Base-by-base conservation (phyloP, 306 rosid genomes). In the Corylus avellana region DNA sequence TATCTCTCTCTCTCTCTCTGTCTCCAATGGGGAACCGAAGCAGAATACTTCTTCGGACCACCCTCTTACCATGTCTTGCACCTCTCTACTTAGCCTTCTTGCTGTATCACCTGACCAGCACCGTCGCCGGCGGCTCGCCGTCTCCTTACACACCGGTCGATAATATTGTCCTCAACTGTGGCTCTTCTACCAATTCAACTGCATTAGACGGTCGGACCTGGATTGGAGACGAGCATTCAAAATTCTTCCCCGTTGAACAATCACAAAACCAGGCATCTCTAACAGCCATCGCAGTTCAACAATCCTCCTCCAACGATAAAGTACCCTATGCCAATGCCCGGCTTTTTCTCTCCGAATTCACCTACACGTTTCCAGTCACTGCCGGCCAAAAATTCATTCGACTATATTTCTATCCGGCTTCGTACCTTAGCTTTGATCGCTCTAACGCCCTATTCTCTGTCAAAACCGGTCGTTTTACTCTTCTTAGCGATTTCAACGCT, bases 371-470 rank as follows among this genome's bases (percentile, higher is more conserved):
- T 29, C 82, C 84, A 3, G 72, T 82, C 71, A 69, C 87, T 29
- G 58, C 82, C 9, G 92, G 87, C 58, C 89, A 81, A 29, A 86
- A 79, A 57, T 89, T 92, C 76, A 72, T 92, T 76, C 84, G 92
- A 2, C 37, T 92, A 3, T 46, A 89, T 74, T 89, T 92, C 76
- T 75, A 78, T 11, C 81, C 89, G 12, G 70, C 80, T 66, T 53
- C 83, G 0, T 56, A 56, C 79, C 53, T 17, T 5, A 75, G 18
- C 5, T 50, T 75, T 20, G 44, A 59, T 29, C 73, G 29, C 44
- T 75, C 76, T 20, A 42, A 75, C 0, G 81, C 91, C 58, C 77
- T 71, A 50, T 92, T 91, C 82, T 88, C 91, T 4, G 96, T 92
- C 70, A 80, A 81, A 86, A 75, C 81, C 2, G 88, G 86, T 16